A percentile compares a stretch with the other conserved stretches of the same genome.
These are phyloP conservation scores for Naganishia onofrii DNA, from an alignment of 768 basidiomycete species.

Conservation along the genomic window DNA sequence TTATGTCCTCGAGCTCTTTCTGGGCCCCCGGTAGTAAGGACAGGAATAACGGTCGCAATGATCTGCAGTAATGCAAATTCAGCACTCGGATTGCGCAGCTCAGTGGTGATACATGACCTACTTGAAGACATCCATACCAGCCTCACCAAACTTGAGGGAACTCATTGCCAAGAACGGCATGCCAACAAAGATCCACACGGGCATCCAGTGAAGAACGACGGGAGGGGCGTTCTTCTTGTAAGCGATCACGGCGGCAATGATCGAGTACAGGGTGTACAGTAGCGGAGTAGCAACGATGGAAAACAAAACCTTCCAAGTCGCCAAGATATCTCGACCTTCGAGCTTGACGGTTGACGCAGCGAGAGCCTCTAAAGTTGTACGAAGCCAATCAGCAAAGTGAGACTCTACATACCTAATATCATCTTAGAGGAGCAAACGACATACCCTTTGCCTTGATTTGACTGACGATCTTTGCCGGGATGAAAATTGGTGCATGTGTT, in stretches of 20 bases:
- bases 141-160: constrained; percentile 94
- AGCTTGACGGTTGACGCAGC: constrained; percentile 94
- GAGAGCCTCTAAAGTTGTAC: constrained; percentile 70
- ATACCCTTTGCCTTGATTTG: constrained; percentile 81
- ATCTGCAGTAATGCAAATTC: constrained; percentile 57
- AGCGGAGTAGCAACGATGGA: constrained; percentile 86
- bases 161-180: constrained; percentile 88
- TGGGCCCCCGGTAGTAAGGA: constrained; percentile 86
- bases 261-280: constrained; percentile 77
- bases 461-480: constrained; percentile 83
- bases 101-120: constrained; percentile 53
- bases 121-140: constrained; percentile 96
- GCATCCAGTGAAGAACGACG: constrained; percentile 69
- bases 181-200: constrained; percentile 68
- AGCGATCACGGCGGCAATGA: constrained; percentile 70
- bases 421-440: constrained; percentile 8
- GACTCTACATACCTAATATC: too few relatives aligned
- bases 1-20: constrained; percentile 70
- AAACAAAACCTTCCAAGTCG: constrained; percentile 95
- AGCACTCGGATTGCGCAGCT: constrained; percentile 18
- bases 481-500: constrained; percentile 88
- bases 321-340: constrained; percentile 91
- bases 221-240: constrained; percentile 65
- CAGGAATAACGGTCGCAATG: constrained; percentile 81
- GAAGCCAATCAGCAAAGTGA: constrained; percentile 1